Conservation (phyloP, 2,329 filamentous ascomycete genomes). For the Hypoxylon sp. region DNA sequence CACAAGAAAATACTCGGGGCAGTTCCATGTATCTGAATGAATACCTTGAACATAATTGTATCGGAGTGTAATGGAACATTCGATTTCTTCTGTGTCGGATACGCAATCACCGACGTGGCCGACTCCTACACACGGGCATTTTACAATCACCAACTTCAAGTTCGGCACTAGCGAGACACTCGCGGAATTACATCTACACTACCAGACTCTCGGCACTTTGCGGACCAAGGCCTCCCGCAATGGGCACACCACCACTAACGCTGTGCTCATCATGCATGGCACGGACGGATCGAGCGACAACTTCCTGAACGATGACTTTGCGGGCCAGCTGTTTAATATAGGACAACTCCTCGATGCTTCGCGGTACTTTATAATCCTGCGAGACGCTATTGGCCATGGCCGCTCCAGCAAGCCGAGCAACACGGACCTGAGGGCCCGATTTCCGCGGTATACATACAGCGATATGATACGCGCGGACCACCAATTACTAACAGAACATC, state of each 20-base stretch:
- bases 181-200: not conserved
- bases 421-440: not conserved
- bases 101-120: not conserved
- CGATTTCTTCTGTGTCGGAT: not conserved
- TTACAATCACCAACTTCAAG: not conserved
- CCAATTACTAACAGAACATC: slow-evolving; percentile 45
- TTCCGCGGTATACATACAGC: not conserved
- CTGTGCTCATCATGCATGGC: slow-evolving; percentile 16
- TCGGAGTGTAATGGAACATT: not conserved
- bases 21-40: not conserved
- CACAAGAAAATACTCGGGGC: not conserved
- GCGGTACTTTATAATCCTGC: slow-evolving; percentile 48
- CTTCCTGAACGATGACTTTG: slow-evolving; percentile 18
- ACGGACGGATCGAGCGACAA: slow-evolving; percentile 20
- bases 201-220: slow-evolving; percentile 1
- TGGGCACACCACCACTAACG: slow-evolving; percentile 9
- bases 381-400: not conserved
- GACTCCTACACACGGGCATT: not conserved
- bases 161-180: not conserved
- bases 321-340: slow-evolving; percentile 46
- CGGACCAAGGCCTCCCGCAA: not conserved
- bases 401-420: not conserved
- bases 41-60: not conserved
- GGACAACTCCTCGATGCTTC: slow-evolving; percentile 48
- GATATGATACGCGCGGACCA: slow-evolving; percentile 51